Evolutionary conservation across 2,329 filamentous ascomycete genomes (phyloP).

Genomic region (Decorospora gaudefroyi): DNA sequence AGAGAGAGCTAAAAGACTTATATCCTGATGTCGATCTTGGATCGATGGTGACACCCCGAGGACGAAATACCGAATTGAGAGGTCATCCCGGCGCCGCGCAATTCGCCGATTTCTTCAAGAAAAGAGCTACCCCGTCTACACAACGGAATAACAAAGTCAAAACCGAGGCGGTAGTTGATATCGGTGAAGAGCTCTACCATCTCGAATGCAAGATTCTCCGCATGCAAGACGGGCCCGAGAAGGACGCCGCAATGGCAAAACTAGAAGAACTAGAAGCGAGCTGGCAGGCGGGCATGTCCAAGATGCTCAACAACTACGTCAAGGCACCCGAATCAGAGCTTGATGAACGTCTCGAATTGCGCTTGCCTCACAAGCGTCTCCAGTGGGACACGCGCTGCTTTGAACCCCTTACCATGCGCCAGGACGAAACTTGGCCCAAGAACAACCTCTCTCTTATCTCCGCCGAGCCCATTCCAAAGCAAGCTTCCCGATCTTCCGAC

Average conservation of each 20-base stretch:
- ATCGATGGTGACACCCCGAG: background rate
- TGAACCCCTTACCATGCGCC: conserved; percentile 66
- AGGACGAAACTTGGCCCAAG: conserved; percentile 70
- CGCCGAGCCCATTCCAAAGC: conserved; percentile 61
- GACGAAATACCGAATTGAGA: background rate
- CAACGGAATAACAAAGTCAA: conserved; percentile 5
- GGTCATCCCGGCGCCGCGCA: conserved; percentile 14
- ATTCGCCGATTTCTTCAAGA: conserved; percentile 2
- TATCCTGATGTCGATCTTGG: conserved; percentile 21
- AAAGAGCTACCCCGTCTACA: conserved; percentile 7
- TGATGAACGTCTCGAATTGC: conserved; percentile 38
- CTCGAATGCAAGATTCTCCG: conserved; percentile 35
- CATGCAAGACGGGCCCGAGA: conserved; percentile 28
- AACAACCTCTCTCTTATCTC: conserved; percentile 65
- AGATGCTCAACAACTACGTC: conserved; percentile 11
- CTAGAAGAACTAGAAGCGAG: conserved; percentile 42
- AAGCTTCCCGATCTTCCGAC: conserved; percentile 14
- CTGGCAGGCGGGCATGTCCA: conserved; percentile 14
- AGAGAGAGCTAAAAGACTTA: conserved; percentile 13
- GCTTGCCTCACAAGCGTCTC: conserved; percentile 27
- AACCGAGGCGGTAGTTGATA: conserved; percentile 27
- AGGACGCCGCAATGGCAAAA: conserved; percentile 38
- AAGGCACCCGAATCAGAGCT: conserved; percentile 17
- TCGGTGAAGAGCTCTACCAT: conserved; percentile 35
- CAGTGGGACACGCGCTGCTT: conserved; percentile 70